Conservation (phyloP, 2,329 filamentous ascomycete species). For the Mollisiaceae sp. region DNA sequence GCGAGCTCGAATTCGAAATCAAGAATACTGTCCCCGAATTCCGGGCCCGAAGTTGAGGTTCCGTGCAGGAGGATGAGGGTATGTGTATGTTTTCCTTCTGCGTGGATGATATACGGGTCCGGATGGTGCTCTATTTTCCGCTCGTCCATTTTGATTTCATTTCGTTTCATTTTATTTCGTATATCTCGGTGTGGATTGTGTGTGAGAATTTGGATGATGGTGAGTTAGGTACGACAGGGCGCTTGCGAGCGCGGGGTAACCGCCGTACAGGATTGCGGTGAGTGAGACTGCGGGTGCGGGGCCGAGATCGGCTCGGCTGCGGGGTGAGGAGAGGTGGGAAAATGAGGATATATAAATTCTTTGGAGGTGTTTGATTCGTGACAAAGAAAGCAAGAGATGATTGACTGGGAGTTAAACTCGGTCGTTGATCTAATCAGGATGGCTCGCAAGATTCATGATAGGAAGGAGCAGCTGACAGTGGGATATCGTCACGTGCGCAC, state of each 20-base stretch:
- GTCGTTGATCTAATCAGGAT: background rate
- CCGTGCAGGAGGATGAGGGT: constrained; percentile 50
- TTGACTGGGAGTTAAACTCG: background rate
- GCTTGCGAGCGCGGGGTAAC: background rate
- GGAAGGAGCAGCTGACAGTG: background rate
- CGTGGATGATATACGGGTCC: constrained; percentile 16
- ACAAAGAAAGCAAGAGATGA: background rate
- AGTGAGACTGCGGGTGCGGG: background rate
- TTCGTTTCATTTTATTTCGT: too few relatives aligned
- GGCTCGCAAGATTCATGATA: background rate
- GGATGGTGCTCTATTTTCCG: constrained; percentile 3
- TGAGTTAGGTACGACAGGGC: background rate
- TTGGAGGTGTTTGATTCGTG: background rate
- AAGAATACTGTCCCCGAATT: constrained; percentile 2
- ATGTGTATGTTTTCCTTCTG: constrained; percentile 32
- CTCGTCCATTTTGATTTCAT: background rate
- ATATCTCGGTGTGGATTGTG: background rate
- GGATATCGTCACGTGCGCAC: background rate
- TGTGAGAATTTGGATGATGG: background rate
- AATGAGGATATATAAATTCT: background rate
- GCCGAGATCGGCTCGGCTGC: constrained; percentile 9
- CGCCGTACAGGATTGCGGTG: constrained; percentile 4
- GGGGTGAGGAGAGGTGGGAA: background rate
- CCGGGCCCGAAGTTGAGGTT: constrained; percentile 43
- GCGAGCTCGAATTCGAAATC: background rate